Evolutionary conservation across 2,329 filamentous ascomycete species (phyloP).

Genomic region (Stylonectria norvegica): DNA sequence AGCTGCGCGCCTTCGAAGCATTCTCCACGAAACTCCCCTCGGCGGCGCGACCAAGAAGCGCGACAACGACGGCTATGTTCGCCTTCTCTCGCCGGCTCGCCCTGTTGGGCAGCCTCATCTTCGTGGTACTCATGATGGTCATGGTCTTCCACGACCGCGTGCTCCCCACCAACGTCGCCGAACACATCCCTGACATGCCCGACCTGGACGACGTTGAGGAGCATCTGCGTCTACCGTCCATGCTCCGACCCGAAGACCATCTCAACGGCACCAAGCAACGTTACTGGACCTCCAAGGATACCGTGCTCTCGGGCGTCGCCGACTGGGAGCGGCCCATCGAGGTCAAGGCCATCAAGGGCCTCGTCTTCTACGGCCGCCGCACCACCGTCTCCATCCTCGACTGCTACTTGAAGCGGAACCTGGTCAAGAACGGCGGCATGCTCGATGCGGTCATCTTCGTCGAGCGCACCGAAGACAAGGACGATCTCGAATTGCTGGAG

Average conservation of each 20-base stretch:
- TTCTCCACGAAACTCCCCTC: too few species aligned
- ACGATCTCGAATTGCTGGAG: constrained; percentile 39
- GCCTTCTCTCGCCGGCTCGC: background rate
- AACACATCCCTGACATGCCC: background rate
- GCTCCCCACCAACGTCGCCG: too few species aligned
- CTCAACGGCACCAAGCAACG: constrained; percentile 11
- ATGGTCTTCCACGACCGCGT: background rate
- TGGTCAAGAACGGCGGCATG: constrained; percentile 43
- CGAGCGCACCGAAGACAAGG: constrained; percentile 36
- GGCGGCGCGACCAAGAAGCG: too few species aligned
- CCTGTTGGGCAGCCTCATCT: background rate
- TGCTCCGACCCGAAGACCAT: background rate
- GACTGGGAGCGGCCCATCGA: constrained; percentile 17
- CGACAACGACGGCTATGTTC: too few species aligned
- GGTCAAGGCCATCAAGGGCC: constrained; percentile 37
- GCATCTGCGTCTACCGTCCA: background rate
- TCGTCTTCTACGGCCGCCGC: constrained; percentile 46
- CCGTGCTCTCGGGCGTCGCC: constrained; percentile 14
- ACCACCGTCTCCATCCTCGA: constrained; percentile 44
- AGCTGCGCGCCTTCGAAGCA: too few species aligned
- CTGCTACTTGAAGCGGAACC: constrained; percentile 45
- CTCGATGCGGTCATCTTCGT: constrained; percentile 45
- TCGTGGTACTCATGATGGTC: background rate
- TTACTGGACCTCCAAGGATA: constrained; percentile 23
- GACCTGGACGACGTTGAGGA: background rate